Evolutionary conservation across 176 grass and related monocot genomes (phyloP), one percentile per base, ranked within the genome.

Genomic region (Puya raimondii): DNA sequence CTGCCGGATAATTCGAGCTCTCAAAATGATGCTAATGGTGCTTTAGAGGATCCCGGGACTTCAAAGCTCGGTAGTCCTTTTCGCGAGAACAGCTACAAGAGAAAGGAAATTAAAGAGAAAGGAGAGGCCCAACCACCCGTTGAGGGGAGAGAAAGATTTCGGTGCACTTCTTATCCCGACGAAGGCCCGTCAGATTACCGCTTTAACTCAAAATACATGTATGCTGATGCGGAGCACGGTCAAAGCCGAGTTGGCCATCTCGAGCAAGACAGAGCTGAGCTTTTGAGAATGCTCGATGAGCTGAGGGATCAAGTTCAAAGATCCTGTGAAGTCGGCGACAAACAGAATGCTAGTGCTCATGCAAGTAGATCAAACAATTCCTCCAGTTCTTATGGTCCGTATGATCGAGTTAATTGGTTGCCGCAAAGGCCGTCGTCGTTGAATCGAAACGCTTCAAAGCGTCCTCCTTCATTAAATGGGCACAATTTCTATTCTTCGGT

Each of bases 231-330:
- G 26, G 82, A 88, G 83, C 50, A 15, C 21, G 84, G 75, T 69
- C 81, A 84, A 72, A 91, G 78, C 76, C 84, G 68, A 88, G 90
- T 90, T 49, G 88, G 83, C 29, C 76, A 77, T 69, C 89, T 93
- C 53, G 86, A 97, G 69, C 88, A 88, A 85, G 89, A 92, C 64
- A 81, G 81, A 14, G 84, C 80, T 42, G 79, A 88, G 25, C 75
- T 97, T 57, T 71, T 97, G 56, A 79, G 69, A 78, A 90, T 90
- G 89, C 89, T 99, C 57, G 87, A 91, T 83, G 94, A 99, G 72
- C 78, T 99, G 74, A 88, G 94, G 59, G 94, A 85, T 53, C 93
- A 92, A 78, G 84, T 97, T 9, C 84, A 92, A 17, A 78, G 81
- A 83, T 85, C 86, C 1, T 83, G 86, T 51, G 86, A 97, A 65